These are phyloP conservation scores for Solanum hybrid DNA, from an alignment of 305 asterid genomes.

Conservation along the genomic window DNA sequence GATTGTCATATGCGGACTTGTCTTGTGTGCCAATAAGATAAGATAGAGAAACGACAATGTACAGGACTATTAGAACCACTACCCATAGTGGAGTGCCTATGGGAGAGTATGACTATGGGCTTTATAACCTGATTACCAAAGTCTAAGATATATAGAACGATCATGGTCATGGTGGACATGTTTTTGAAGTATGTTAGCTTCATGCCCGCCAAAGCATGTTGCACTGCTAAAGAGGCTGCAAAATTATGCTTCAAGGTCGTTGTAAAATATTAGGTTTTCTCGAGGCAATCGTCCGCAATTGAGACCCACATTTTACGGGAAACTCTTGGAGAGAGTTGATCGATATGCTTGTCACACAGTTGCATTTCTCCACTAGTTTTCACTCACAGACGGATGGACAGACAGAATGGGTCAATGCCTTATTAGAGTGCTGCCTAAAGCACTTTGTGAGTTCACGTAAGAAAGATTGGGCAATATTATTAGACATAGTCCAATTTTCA, in stretches of 20 bases:
- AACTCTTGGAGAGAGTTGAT: neutral
- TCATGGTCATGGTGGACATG: neutral
- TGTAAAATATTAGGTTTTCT: neutral
- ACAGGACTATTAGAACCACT: neutral
- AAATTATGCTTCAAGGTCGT: neutral
- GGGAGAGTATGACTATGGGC: neutral
- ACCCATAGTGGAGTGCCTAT: neutral
- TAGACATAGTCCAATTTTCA: neutral
- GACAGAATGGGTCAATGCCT: neutral
- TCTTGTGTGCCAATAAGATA: neutral
- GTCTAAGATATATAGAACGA: neutral
- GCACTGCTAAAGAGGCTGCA: neutral
- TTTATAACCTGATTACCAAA: neutral
- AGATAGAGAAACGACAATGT: neutral
- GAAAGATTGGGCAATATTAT: neutral
- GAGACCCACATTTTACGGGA: neutral
- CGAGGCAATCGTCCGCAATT: neutral
- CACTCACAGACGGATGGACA: neutral
- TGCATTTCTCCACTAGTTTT: neutral
- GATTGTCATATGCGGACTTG: neutral
- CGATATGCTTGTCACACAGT: neutral
- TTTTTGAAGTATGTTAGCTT: neutral
- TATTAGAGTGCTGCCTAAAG: neutral
- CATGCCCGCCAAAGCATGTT: neutral
- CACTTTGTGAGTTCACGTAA: neutral